Percentiles rank a stretch among this genome's conserved stretches.
These are phyloP conservation scores for Prosopis cineraria DNA, from an alignment of 306 rosid species.

Conservation along the genomic window DNA sequence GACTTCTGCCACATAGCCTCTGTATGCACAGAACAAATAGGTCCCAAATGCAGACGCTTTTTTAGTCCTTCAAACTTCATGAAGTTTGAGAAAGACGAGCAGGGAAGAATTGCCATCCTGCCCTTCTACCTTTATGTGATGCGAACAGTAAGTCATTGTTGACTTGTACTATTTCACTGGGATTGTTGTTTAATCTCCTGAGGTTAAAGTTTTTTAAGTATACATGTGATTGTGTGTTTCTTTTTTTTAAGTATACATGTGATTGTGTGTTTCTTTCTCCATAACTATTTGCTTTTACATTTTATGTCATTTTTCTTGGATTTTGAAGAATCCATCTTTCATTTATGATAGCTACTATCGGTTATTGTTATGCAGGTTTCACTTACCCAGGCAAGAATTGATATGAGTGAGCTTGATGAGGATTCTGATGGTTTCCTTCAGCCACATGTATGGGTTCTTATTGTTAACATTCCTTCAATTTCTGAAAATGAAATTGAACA, in stretches of 20 bases:
- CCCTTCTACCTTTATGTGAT: constrained; percentile 99
- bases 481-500: constrained; percentile 30
- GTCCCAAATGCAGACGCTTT: constrained; percentile 91
- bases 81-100: constrained; percentile 99
- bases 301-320: constrained; percentile 2
- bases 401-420: constrained; percentile 98
- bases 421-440: constrained; percentile 99
- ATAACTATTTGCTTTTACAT: not conserved
- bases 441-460: constrained; percentile 63
- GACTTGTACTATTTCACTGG: constrained; percentile 5
- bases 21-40: constrained; percentile 98
- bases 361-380: constrained; percentile 73
- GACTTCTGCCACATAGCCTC: constrained; percentile 99
- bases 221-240: not conserved
- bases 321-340: constrained; percentile 26
- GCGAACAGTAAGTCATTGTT: constrained; percentile 80
- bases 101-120: constrained; percentile 98
- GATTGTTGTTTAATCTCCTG: constrained; percentile 16
- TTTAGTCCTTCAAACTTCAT: constrained; percentile 99
- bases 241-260: constrained; percentile 8
- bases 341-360: constrained; percentile 30
- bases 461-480: constrained; percentile 30
- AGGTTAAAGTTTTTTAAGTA: not conserved
- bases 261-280: constrained; percentile 8
- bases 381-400: constrained; percentile 97